Evolutionary conservation across 2,329 filamentous ascomycete species (phyloP), one percentile per base, ranked within the genome.

Genomic region (Fusarium sp.): DNA sequence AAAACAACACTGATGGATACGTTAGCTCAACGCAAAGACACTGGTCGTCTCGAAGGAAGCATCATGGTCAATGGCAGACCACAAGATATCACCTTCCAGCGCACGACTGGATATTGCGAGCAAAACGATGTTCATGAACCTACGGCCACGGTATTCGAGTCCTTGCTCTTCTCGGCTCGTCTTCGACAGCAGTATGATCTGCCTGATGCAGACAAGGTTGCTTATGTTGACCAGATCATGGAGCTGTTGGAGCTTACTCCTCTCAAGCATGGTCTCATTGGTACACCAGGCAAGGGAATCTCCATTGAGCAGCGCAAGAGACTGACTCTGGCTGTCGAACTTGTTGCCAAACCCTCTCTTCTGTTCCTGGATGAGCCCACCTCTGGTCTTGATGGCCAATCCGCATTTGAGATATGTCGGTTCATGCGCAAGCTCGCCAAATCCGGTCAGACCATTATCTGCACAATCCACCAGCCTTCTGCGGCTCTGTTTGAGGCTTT

Each of bases 61-160:
- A 94, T n/a, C n/a, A 76, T 85, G 7, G 84, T 87, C 9, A 82
- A 86, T 57, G 85, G 84, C 9, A 84, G 83, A 33, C 87, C 85
- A 23, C 87, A 91, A 36, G 91, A 94, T 68, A 83, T 84, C 9
- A 92, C 90, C 0, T 96, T 96, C 84, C 92, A 95, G 77, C 89
- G 93, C 53, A 94, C 93, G 79, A 95, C 92, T 0, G 93, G 93
- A 40, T 96, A 96, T 70, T 93, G 93, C n/a, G 91, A 96, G 75
- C 93, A 96, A 76, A 92, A 95, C 73, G 93, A 96, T 83, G 83
- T 96, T 8, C 93, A 96, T 76, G 83, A 63, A 4, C 45, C 43
- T 9, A 64, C 61, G 1, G 46, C 29, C 94, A 92, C 0, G 87
- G 89, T 96, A 23, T 88, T 93, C 54, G 93, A 96, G 77, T 91